phyloP scores from a whole-genome alignment of 2,329 filamentous ascomycete genomes.

The Botrytis pseudocinerea region DNA sequence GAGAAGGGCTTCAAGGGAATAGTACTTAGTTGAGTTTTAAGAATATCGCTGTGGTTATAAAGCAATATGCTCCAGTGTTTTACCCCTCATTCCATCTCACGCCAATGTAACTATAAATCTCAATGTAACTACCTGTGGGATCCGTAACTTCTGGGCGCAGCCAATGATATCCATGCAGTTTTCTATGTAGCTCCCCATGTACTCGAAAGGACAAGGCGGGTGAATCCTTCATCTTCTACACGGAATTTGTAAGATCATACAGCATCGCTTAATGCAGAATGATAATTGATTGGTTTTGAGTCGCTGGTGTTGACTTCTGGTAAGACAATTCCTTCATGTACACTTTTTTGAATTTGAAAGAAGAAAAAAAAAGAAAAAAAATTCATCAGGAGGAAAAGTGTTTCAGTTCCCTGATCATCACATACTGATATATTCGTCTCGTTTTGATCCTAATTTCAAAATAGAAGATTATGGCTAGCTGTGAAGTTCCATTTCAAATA shows the following conservation, averaged over 20 bases:
- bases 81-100: not conserved
- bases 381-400: no score
- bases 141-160: not conserved
- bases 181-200: not conserved
- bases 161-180: not conserved
- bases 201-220: not conserved
- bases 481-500: no score
- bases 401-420: no score
- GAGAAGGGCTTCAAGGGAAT: accelerated
- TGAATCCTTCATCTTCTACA: not conserved
- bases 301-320: not conserved
- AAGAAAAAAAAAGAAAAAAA: no score
- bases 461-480: no score
- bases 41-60: not conserved
- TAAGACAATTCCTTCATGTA: not conserved
- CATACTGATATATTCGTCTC: no score
- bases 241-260: not conserved
- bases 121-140: no score
- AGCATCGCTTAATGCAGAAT: not conserved
- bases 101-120: not conserved
- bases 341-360: no score
- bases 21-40: not conserved
- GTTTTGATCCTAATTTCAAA: no score
- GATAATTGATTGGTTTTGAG: no score
- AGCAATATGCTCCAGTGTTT: not conserved